Evolutionary conservation across 805 yeast species (phyloP).

Genomic region (Candida pseudofarinosa): DNA sequence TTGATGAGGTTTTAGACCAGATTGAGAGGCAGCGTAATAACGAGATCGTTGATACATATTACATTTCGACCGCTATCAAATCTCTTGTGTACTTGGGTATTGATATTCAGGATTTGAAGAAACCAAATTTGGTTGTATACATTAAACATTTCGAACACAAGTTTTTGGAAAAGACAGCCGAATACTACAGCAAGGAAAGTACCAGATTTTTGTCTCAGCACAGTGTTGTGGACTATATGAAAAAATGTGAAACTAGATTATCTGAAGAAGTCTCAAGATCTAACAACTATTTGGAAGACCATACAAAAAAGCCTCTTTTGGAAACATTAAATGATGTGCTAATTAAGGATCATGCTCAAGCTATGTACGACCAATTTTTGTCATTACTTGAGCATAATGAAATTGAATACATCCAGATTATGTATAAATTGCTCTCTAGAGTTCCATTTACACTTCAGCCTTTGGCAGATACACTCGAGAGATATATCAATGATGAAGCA

Average conservation of each 20-base stretch:
- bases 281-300: constrained; percentile 77
- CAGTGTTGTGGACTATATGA: constrained; percentile 87
- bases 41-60: constrained; percentile 61
- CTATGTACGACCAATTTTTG: constrained; percentile 72
- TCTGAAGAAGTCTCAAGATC: constrained; percentile 80
- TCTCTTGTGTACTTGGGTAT: constrained; percentile 89
- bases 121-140: constrained; percentile 78
- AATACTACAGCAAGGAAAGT: constrained; percentile 68
- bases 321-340: constrained; percentile 72
- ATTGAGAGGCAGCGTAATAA: constrained; percentile 78
- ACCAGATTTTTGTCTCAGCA: constrained; percentile 60
- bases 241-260: constrained; percentile 76
- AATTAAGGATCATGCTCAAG: constrained; percentile 72
- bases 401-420: constrained; percentile 67
- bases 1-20: constrained; percentile 68
- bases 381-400: constrained; percentile 70
- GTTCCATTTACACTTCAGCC: constrained; percentile 79
- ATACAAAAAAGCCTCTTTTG: constrained; percentile 72
- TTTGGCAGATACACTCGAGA: constrained; percentile 66
- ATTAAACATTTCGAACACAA: constrained; percentile 72
- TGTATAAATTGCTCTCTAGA: constrained; percentile 71
- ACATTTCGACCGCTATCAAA: constrained; percentile 69
- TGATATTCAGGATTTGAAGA: constrained; percentile 84
- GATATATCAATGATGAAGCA: constrained; percentile 57
- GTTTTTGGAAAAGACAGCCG: constrained; percentile 66